Base-by-base conservation (phyloP, 75 land plant species). In the Selaginella tamariscina region DNA sequence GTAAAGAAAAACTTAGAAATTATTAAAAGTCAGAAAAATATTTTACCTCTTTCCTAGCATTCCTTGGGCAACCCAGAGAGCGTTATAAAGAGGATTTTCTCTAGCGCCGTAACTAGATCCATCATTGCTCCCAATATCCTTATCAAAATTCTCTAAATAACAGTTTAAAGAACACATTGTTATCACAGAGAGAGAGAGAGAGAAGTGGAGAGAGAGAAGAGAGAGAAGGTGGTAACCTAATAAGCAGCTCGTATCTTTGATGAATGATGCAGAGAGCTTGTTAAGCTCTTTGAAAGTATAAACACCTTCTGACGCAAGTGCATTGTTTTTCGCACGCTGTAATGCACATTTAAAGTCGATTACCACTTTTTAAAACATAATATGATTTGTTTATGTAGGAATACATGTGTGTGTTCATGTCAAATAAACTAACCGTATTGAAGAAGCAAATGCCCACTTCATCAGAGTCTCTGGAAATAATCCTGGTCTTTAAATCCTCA, bases 401-500 rank as follows among this genome's bases (percentile, higher is more conserved):
- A 5, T 39, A 5, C 49, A 5, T 39, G 49, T 15, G 15, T 39
- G 5, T 15, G 11, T 5, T 15, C 49, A 39, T 5, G 49, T 5
- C 11, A 39, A 39, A 5, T 15, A 39, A 39, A 15, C 85, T 81
- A 75, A 94, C 98, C 59, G 98, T 83, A 72, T 94, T 94, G 66
- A 89, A 87, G 74, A 89, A 94, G 74, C 90, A 86, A 26, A 94
- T 82, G n/a, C 97, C 88, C 59, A 94, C 87, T 82, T 94, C 96
- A 71, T 94, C 98, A 56, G 78, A 56, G 20, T 89, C 82, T 33
- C 84, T 73, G 70, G 79, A 83, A 49, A 94, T 82, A 11, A 94
- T 87, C 55, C 85, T 84, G 32, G 80, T 69, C 81, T 81, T 94
- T 75, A 94, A 32, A 54, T 87, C 71, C 55, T 87, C 81, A 1